Percentiles rank a stretch among this genome's conserved stretches.
Conservation (phyloP, 2,329 filamentous ascomycete species). For the Annulohypoxylon truncatum region DNA sequence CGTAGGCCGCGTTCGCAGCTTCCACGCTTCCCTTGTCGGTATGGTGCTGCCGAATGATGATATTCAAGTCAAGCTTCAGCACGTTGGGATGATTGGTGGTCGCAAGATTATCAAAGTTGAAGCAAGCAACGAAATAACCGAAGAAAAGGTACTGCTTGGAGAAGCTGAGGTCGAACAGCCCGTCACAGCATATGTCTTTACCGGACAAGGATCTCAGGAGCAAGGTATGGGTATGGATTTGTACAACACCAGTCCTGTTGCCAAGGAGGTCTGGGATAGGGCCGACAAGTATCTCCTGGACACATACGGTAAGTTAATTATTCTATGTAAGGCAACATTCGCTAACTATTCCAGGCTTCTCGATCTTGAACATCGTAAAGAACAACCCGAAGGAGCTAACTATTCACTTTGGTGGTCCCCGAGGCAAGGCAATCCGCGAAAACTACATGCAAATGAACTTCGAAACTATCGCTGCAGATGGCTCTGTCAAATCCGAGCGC, state of each 20-base stretch:
- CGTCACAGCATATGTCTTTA: slow-evolving; percentile 96
- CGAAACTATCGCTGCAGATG: slow-evolving; percentile 94
- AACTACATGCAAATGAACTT: slow-evolving; percentile 99
- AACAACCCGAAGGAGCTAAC: slow-evolving; percentile 99
- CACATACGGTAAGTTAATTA: slow-evolving; percentile 81
- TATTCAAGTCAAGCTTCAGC: slow-evolving; percentile 93
- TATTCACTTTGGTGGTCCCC: slow-evolving; percentile 95
- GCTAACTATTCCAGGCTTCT: slow-evolving; percentile 73
- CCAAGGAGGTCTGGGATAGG: slow-evolving; percentile 97
- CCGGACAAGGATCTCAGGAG: slow-evolving; percentile 97
- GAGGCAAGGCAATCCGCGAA: slow-evolving; percentile 95
- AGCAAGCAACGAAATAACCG: slow-evolving; percentile 92
- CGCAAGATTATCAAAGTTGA: slow-evolving; percentile 99
- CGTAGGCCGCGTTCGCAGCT: slow-evolving; percentile 94
- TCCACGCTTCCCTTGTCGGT: slow-evolving; percentile 95
- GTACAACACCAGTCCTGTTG: slow-evolving; percentile 91
- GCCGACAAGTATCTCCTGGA: slow-evolving; percentile 98
- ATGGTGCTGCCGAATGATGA: slow-evolving; percentile 99
- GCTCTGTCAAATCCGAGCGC: slow-evolving; percentile 95
- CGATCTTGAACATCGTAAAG: slow-evolving; percentile 98
- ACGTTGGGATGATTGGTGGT: slow-evolving; percentile 96
- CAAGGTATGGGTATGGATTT: slow-evolving; percentile 99
- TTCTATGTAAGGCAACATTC: not conserved
- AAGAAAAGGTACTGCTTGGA: slow-evolving; percentile 94
- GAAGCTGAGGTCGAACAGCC: slow-evolving; percentile 99